Base-by-base conservation (phyloP, 2,329 filamentous ascomycete genomes). In the Ophiostoma perfectum region DNA sequence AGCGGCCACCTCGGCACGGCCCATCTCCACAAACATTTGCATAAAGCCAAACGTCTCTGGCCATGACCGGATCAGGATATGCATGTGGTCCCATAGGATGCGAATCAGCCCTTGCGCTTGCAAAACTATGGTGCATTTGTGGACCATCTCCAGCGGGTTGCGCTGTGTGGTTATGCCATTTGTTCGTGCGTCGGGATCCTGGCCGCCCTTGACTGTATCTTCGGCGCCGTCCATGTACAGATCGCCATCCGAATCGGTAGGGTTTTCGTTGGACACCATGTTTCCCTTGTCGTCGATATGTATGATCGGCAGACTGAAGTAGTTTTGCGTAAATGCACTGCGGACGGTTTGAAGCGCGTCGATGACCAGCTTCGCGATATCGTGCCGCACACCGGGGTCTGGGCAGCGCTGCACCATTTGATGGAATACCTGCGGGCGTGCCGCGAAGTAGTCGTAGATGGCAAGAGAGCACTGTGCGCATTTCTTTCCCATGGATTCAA, bases 11-110 rank as follows among this genome's bases (percentile, higher is more conserved):
- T 92, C 88, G 5, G 81, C 76, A 3, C 80, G 77, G 0, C 90
- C 89, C 67, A 91, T 77, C 63, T 80, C 81, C 14, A 87, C 86
- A 74, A 93, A 89, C n/a, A 80, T 80, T n/a, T 84, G 75, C 70
- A 93, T 80, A n/a, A 90, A 82, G 12, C 84, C 84, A 75, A 94
- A 94, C 69, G 89, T 89, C 73, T 94, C 90, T 58, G 88, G 85
- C 91, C 91, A 95, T 3, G 90, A 84, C 68, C 88, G 85, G 41
- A 86, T 79, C 63, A 83, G 80, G 2, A 80, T 77, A 70, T 91
- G 86, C 68, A 92, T 86, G n/a, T 78, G 80, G 3, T 83, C 78
- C 85, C 87, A 92, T 3, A 91, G 76, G 36, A 36, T 9, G 12
- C 39, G 39, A 42, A 64, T 64, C 18, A 64, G 63, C 18, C 42